A percentile compares a stretch with the other conserved stretches of the same genome.
These are phyloP conservation scores for Fusarium sulawesiense DNA, from an alignment of 2,329 filamentous ascomycete genomes.

Conservation along the genomic window DNA sequence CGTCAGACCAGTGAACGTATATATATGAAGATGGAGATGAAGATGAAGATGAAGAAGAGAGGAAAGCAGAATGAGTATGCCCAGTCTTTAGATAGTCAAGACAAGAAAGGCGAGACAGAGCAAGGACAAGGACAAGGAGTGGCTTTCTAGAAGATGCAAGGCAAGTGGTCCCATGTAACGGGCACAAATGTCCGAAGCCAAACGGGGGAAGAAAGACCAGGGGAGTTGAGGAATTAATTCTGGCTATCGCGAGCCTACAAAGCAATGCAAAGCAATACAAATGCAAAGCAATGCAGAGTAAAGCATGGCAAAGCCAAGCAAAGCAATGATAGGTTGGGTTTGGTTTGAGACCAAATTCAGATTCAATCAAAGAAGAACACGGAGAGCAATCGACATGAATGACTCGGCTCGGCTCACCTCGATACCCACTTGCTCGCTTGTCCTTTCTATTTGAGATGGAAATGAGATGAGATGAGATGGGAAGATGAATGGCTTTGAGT, in stretches of 20 bases:
- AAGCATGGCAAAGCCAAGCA: background rate
- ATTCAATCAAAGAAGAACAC: conserved; percentile 42
- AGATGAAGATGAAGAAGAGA: conserved; percentile 36
- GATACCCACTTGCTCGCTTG: conserved; percentile 43
- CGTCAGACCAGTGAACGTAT: conserved; percentile 10
- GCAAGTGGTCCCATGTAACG: conserved; percentile 42
- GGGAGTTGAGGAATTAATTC: conserved; percentile 17
- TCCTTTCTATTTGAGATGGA: conserved; percentile 20
- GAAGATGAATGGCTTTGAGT: background rate
- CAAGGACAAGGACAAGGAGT: conserved; percentile 25
- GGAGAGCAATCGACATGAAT: conserved; percentile 49
- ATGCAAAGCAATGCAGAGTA: conserved; percentile 19
- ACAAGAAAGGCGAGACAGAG: conserved; percentile 13
- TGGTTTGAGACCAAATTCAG: conserved; percentile 20
- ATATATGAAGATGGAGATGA: conserved; percentile 13
- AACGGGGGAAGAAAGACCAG: conserved; percentile 30
- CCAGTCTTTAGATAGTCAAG: background rate
- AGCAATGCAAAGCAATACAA: conserved; percentile 8
- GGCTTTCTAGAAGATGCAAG: conserved; percentile 33
- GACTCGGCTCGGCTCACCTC: conserved; percentile 50
- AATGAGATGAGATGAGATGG: background rate
- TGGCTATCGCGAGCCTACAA: conserved; percentile 48
- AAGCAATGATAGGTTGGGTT: conserved; percentile 38
- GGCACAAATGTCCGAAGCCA: conserved; percentile 20
- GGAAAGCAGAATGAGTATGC: conserved; percentile 6